These are phyloP conservation scores for Wickerhamiella brachini DNA, from an alignment of 805 yeast species.

Conservation along the genomic window DNA sequence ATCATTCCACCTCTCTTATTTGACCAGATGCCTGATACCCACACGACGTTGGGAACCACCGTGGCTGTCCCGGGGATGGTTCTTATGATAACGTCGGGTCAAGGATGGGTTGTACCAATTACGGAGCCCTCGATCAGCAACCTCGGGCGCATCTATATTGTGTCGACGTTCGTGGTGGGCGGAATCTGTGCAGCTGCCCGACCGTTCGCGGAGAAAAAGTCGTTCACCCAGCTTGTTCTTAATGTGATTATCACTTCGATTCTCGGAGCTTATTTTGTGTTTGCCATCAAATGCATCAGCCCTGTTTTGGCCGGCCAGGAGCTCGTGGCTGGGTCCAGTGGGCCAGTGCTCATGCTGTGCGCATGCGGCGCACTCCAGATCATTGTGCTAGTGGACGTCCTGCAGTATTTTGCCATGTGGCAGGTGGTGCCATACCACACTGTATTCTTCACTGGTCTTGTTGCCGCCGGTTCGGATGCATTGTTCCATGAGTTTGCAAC, in stretches of 20 bases:
- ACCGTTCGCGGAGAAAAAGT: conserved; percentile 3
- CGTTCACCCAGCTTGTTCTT: conserved; percentile 5
- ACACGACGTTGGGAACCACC: conserved; percentile 29
- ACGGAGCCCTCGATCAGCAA: not conserved
- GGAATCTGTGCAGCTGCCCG: not conserved
- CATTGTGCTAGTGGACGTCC: conserved; percentile 27
- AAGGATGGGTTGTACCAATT: conserved; percentile 6
- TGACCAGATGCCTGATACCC: conserved; percentile 25
- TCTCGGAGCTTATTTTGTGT: conserved; percentile 36
- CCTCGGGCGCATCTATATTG: not conserved
- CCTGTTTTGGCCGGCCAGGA: not conserved
- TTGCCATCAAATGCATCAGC: conserved; percentile 31
- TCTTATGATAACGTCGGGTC: conserved; percentile 28
- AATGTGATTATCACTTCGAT: conserved; percentile 22
- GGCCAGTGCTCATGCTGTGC: conserved; percentile 22
- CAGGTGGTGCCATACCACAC: conserved; percentile 39
- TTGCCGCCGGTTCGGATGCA: conserved; percentile 30
- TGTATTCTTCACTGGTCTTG: conserved; percentile 33
- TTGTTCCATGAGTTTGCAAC: conserved; percentile 30
- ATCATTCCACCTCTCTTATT: conserved; percentile 36
- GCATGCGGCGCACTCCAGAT: conserved; percentile 32
- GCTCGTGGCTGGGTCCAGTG: conserved; percentile 18
- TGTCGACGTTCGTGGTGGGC: not conserved
- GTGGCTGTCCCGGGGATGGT: conserved; percentile 32
- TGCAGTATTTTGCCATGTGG: conserved; percentile 31